A percentile compares a stretch with the other conserved stretches of the same genome.
phyloP scores from a whole-genome alignment of 2,329 filamentous ascomycete species.

The Exophiala bonariae region DNA sequence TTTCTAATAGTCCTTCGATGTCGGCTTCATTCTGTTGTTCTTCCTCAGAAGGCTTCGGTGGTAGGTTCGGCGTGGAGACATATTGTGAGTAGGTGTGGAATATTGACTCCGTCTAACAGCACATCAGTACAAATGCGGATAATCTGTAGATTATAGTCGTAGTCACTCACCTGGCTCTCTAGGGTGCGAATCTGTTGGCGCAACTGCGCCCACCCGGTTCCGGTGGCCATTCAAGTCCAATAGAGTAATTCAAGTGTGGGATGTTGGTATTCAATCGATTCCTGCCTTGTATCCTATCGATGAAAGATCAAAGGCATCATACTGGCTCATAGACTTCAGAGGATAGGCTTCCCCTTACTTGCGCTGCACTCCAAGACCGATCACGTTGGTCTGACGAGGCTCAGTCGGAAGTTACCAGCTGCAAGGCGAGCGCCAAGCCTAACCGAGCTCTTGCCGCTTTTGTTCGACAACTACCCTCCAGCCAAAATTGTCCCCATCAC shows the following conservation, averaged over 20 bases:
- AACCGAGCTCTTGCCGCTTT: background rate
- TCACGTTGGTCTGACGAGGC: constrained; percentile 9
- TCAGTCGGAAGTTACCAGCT: background rate
- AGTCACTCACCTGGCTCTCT: constrained; percentile 75
- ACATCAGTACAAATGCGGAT: constrained; percentile 14
- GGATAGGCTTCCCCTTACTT: too few species aligned
- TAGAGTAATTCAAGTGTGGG: background rate
- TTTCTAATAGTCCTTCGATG: constrained; percentile 80
- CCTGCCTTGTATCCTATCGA: too few species aligned
- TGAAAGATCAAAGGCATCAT: too few species aligned
- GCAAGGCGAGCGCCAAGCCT: background rate
- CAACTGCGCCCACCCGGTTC: constrained; percentile 84
- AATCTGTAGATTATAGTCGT: too few species aligned
- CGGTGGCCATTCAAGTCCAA: constrained; percentile 40
- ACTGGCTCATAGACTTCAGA: too few species aligned
- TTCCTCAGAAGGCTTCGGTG: constrained; percentile 80
- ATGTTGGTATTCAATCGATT: too few species aligned
- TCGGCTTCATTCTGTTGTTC: constrained; percentile 77
- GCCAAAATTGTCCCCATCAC: constrained; percentile 30
- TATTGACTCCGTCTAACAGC: constrained; percentile 70
- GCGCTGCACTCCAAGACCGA: background rate
- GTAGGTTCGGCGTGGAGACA: constrained; percentile 74
- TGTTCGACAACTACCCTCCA: too few species aligned
- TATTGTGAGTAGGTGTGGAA: constrained; percentile 82
- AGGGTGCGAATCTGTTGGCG: constrained; percentile 86